Evolutionary conservation across 257 asterid genomes (phyloP), one percentile per base, ranked within the genome.

Genomic region (Przewalskia tangutica): DNA sequence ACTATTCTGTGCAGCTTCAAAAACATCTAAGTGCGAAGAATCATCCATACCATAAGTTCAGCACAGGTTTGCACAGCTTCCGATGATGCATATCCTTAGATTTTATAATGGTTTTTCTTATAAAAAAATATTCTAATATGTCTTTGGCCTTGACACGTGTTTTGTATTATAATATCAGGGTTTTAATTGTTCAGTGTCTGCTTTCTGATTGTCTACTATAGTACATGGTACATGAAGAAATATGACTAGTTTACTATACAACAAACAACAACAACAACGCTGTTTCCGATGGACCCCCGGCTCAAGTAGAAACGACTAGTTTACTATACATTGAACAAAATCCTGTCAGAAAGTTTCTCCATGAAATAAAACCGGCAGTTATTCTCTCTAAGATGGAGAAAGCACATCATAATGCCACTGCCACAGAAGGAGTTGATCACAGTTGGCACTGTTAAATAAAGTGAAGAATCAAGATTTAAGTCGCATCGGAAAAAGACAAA

Each of bases 1-100:
- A 40, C 68, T 56, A 48, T 18, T 79, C 50, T 79, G 27, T 85
- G 85, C 98, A 95, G 99, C 97, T 96, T 68, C 97, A 96, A 89
- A 96, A 96, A 86, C 97, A 96, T 90, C 79, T 96, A 60, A 93
- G 95, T 66, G 89, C 84, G 77, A 84, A 90, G 82, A 90, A 85
- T 85, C 97, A 96, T 86, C 97, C 98, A 36, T 96, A 91, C 89
- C 97, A 96, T 90, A 96, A 94, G 89, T 94, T 96, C 88, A 92
- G 97, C 93, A 94, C 99, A 90, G 99, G 99, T 96, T 88, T 77
- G 89, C 55, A 27, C 75, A 17, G 5, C 59, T 64, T 42, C 23
- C 50, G 32, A 50, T 86, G 73, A 54, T 84, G 54, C 79, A 73
- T 73, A 48, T 50, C 78, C 20, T 42, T 55, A 51, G 36, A 67